Conservation (phyloP, 495 filamentous ascomycete species). For the Opeltia flavorubescens region DNA sequence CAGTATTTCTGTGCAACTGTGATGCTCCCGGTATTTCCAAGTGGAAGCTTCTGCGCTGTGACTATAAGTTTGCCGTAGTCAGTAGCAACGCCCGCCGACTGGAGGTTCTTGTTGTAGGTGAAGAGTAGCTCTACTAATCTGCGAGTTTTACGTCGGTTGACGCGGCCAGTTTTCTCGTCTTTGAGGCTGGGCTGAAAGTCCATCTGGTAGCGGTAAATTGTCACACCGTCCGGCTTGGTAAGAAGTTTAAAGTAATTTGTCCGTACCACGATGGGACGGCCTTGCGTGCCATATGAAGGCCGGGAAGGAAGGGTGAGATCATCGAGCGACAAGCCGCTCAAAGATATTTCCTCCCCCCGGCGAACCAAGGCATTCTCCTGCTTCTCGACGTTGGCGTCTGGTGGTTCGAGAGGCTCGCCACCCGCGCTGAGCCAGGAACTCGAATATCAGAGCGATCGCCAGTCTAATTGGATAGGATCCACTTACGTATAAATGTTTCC, state of each 20-base stretch:
- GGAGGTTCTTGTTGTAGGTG: not conserved
- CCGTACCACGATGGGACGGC: conserved; percentile 22
- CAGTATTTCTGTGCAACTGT: not conserved
- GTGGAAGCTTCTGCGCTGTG: not conserved
- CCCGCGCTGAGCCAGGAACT: too few species aligned
- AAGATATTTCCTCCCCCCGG: not conserved
- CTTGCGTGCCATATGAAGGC: conserved; percentile 30
- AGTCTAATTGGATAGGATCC: too few species aligned
- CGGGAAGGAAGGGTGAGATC: conserved; percentile 12
- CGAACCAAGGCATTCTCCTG: not conserved
- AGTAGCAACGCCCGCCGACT: not conserved
- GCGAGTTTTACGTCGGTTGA: conserved; percentile 3
- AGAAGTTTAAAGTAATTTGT: conserved; percentile 30
- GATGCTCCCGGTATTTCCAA: not conserved
- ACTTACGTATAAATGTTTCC: too few species aligned
- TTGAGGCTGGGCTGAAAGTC: not conserved
- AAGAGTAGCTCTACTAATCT: conserved; percentile 12
- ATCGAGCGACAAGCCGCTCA: not conserved
- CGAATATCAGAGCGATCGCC: too few species aligned
- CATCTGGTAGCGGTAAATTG: not conserved
- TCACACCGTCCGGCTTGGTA: not conserved
- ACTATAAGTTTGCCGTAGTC: not conserved
- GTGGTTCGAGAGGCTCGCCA: not conserved
- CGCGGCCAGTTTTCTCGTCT: not conserved
- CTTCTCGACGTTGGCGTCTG: not conserved